phyloP scores from a whole-genome alignment of 2,329 filamentous ascomycete species.

The Emergomyces orientalis region DNA sequence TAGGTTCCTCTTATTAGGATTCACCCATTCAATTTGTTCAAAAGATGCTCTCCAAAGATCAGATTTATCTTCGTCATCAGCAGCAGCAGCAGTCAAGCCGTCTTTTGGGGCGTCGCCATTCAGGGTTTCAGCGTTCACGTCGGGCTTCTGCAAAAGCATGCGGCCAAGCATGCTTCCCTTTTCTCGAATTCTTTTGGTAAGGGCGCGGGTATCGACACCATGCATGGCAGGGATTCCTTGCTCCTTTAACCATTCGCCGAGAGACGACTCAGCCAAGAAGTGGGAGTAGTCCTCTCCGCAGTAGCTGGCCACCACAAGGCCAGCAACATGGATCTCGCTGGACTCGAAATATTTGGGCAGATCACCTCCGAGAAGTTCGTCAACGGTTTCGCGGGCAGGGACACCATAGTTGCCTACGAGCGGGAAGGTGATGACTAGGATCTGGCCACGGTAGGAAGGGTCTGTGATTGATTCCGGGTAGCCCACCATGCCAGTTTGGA shows the following conservation, averaged over 20 bases:
- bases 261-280: slow-evolving; percentile 78
- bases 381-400: slow-evolving; percentile 72
- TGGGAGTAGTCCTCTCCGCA: slow-evolving; percentile 93
- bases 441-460: slow-evolving; percentile 83
- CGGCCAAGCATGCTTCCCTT: slow-evolving; percentile 95
- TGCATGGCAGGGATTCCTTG: slow-evolving; percentile 90
- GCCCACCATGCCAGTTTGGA: slow-evolving; percentile 98
- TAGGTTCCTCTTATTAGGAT: slow-evolving; percentile 87
- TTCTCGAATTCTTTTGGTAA: slow-evolving; percentile 90
- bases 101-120: slow-evolving; percentile 25
- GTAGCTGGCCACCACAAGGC: slow-evolving; percentile 83
- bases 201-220: slow-evolving; percentile 81
- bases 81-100: slow-evolving; percentile 25
- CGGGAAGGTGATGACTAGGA: slow-evolving; percentile 92
- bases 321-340: slow-evolving; percentile 83
- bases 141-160: slow-evolving; percentile 62
- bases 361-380: slow-evolving; percentile 66
- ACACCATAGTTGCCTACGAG: slow-evolving; percentile 97
- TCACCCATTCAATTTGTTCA: slow-evolving; percentile 75
- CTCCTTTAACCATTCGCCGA: slow-evolving; percentile 93
- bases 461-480: slow-evolving; percentile 93
- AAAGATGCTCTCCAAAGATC: slow-evolving; percentile 52
- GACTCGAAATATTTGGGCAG: slow-evolving; percentile 92
- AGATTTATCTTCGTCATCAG: slow-evolving; percentile 20
- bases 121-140: slow-evolving; percentile 24